Evolutionary conservation across 1,284 basidiomycete genomes (phyloP).

Genomic region (Kwoniella shivajii): DNA sequence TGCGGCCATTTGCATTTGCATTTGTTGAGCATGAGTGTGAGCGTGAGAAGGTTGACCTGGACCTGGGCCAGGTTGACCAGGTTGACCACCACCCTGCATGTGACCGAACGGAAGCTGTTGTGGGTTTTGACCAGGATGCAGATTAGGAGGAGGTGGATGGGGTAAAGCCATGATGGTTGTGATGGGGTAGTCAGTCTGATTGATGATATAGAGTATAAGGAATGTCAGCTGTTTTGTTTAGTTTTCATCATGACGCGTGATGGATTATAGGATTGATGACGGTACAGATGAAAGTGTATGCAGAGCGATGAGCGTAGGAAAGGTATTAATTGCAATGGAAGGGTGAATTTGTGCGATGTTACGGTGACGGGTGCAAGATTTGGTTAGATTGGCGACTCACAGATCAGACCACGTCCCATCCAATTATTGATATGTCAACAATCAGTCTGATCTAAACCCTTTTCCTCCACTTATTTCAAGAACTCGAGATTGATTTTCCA

Average conservation of each 20-base stretch:
- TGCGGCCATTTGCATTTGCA: slow-evolving; percentile 19
- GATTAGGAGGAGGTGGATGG: slow-evolving; percentile 43
- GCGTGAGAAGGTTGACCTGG: too few relatives aligned
- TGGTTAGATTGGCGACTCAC: too few relatives aligned
- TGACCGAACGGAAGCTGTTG: slow-evolving; percentile 28
- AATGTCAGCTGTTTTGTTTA: slow-evolving; percentile 1
- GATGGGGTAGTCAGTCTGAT: slow-evolving; percentile 2
- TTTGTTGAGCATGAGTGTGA: slow-evolving; percentile 18
- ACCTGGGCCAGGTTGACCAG: slow-evolving; percentile 17
- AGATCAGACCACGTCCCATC: too few relatives aligned
- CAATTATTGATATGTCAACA: too few relatives aligned
- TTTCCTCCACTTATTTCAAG: too few relatives aligned
- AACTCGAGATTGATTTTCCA: too few relatives aligned
- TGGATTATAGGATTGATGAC: too few relatives aligned
- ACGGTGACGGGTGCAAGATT: too few relatives aligned
- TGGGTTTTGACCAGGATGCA: slow-evolving; percentile 29
- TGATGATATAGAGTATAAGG: not conserved
- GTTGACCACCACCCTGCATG: slow-evolving; percentile 18
- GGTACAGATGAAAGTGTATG: not conserved
- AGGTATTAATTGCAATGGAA: too few relatives aligned
- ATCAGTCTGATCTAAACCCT: too few relatives aligned
- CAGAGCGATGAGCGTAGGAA: too few relatives aligned
- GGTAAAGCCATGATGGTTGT: slow-evolving; percentile 47
- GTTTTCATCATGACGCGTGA: not conserved
- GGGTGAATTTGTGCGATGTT: too few relatives aligned